Conservation (phyloP, 805 yeast genomes). For the Candida insectalens region DNA sequence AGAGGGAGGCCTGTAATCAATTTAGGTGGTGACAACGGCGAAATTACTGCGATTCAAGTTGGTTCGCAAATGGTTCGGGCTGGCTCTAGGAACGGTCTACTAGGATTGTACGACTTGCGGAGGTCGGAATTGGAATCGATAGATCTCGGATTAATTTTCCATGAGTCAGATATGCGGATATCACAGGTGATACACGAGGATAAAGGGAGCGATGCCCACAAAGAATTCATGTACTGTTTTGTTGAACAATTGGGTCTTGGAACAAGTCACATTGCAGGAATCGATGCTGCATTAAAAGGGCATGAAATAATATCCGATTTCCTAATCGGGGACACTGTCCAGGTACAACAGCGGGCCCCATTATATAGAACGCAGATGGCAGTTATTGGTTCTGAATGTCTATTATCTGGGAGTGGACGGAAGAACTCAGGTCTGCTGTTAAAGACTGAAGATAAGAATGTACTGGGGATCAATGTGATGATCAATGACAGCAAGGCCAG, state of each 20-base stretch:
- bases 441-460: too few species aligned
- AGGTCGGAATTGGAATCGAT: not conserved
- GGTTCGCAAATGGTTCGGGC: not conserved
- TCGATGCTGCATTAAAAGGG: not conserved
- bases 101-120: conserved; percentile 2
- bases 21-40: not conserved
- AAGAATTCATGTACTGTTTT: too few species aligned
- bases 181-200: not conserved
- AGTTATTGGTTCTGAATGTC: not conserved
- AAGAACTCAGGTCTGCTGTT: too few species aligned
- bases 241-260: too few species aligned
- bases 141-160: conserved; percentile 3
- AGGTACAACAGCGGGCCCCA: not conserved
- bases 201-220: too few species aligned
- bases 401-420: not conserved
- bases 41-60: not conserved
- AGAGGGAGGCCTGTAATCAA: not conserved
- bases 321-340: not conserved
- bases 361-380: conserved; percentile 1
- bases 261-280: not conserved
- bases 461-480: too few species aligned
- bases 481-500: too few species aligned
- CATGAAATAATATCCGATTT: not conserved
- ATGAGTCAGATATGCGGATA: not conserved
- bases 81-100: conserved; percentile 1